Evolutionary conservation across 257 asterid species (phyloP), one percentile per base, ranked within the genome.

Genomic region (Striga asiatica): DNA sequence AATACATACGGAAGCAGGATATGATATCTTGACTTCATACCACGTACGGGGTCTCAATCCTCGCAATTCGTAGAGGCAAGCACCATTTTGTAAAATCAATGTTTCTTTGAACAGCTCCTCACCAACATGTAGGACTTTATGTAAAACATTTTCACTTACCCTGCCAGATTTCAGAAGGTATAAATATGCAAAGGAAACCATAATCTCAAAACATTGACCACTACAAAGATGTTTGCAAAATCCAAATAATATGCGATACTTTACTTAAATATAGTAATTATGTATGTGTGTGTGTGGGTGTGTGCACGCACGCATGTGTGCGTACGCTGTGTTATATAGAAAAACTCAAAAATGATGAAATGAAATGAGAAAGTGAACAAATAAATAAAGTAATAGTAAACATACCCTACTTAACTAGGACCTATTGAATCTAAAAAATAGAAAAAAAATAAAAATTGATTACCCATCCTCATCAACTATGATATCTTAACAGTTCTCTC

Each of bases 21-120:
- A 86, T 61, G 97, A 89, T 74, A 89, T 83, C 86, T 86, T 86
- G 77, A 89, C 89, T 85, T 88, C 95, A 60, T 88, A 85, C 94
- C 87, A 78, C 71, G 38, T 77, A 29, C 78, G 60, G 35, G 85
- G 79, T 66, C 42, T 79, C 66, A 88, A 70, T 54, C 94, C 92
- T 49, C 66, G 81, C 66, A 88, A 71, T 64, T 70, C 74, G 67
- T 88, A 88, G 49, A 77, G 71, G 66, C 89, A 34, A 23, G 76
- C 72, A 32, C 95, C 97, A 28, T 56, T 75, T 60, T 76, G 80
- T 18, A 88, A 52, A 0, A 80, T 73, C 71, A 83, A 51, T 50
- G 61, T 67, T 79, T 86, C 92, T 71, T 77, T 73, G 48, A 63
- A 48, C 41, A 86, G 70, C 72, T 86, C 96, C 70, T 70, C 73